Conservation (phyloP, 1,139 yeast species). For the Yamadazyma mexicana region DNA sequence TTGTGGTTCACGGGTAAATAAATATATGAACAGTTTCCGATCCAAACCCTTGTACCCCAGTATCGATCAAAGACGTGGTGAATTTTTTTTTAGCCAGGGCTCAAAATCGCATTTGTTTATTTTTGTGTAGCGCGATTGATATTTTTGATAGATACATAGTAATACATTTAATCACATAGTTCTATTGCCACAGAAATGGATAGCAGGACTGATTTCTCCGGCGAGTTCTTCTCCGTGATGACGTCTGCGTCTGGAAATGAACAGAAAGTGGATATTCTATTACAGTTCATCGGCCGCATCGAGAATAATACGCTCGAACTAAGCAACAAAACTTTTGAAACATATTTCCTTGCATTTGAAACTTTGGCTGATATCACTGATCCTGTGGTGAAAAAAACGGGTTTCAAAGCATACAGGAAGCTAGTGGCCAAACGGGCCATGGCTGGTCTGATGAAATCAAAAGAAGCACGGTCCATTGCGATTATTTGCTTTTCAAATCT, state of each 20-base stretch:
- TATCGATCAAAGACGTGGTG: too few species aligned
- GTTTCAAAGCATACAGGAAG: slow-evolving; percentile 4
- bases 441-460: slow-evolving; percentile 3
- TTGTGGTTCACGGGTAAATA: slow-evolving; percentile 20
- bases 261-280: neutral
- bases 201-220: slow-evolving; percentile 1
- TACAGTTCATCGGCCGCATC: slow-evolving; percentile 1
- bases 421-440: slow-evolving; percentile 4
- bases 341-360: slow-evolving; percentile 5
- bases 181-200: neutral
- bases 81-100: neutral
- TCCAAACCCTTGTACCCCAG: too few species aligned
- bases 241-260: neutral
- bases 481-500: slow-evolving; percentile 4
- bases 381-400: neutral
- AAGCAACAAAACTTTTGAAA: slow-evolving; percentile 1
- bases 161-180: too few species aligned
- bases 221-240: slow-evolving; percentile 5
- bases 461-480: slow-evolving; percentile 3
- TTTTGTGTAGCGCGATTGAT: neutral
- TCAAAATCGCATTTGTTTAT: neutral
- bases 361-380: slow-evolving; percentile 3
- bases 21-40: neutral
- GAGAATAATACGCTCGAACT: slow-evolving; percentile 1
- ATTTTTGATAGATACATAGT: neutral